These are phyloP conservation scores for Ogataea pilisensis DNA, from an alignment of 805 yeast species.

Conservation along the genomic window DNA sequence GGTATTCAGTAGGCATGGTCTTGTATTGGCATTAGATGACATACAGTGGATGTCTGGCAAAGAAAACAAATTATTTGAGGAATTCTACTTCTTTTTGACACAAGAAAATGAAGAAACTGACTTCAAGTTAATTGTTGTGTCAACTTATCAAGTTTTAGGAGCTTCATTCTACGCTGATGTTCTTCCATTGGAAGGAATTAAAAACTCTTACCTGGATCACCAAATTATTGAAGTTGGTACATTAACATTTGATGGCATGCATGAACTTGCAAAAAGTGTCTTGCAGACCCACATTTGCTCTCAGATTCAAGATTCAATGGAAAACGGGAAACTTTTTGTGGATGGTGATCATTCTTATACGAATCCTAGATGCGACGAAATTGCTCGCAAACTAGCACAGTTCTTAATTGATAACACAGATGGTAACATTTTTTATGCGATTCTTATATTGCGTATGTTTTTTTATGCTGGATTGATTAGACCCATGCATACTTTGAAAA, in stretches of 20 bases:
- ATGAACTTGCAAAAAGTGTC: neutral
- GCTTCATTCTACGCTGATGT: neutral
- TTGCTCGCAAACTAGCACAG: neutral
- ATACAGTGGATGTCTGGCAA: slow-evolving; percentile 38
- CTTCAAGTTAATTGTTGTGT: neutral
- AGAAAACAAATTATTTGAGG: slow-evolving; percentile 29
- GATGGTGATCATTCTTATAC: neutral
- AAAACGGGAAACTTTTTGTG: neutral
- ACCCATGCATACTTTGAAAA: neutral
- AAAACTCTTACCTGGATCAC: neutral
- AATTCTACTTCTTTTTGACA: slow-evolving; percentile 22
- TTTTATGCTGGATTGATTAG: neutral
- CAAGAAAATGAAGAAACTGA: slow-evolving; percentile 6
- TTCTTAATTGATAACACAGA: neutral
- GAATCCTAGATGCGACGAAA: neutral
- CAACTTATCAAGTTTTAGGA: neutral
- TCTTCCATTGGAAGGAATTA: neutral
- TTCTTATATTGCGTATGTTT: slow-evolving; percentile 22
- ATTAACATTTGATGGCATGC: neutral
- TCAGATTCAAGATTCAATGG: neutral
- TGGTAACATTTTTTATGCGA: slow-evolving; percentile 28
- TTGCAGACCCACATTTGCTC: neutral
- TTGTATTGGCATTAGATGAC: slow-evolving; percentile 43
- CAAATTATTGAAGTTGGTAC: neutral
- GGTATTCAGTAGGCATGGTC: slow-evolving; percentile 36